These are phyloP conservation scores for Neonectria ditissima DNA, from an alignment of 2,329 filamentous ascomycete species.

Conservation along the genomic window DNA sequence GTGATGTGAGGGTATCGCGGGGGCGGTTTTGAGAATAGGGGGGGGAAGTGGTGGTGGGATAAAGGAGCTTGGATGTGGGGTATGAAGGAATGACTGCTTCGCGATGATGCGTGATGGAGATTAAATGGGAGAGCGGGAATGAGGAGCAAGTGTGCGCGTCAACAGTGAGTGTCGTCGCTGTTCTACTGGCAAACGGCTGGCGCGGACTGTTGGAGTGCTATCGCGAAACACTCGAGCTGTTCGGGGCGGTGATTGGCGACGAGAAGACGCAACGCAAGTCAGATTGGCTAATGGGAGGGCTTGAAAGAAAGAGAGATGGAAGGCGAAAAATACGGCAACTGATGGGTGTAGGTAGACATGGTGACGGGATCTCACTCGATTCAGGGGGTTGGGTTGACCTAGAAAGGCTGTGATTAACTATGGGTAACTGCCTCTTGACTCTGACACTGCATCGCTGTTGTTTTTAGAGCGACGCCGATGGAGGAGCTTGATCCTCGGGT, in stretches of 20 bases:
- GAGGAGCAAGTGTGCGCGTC: neutral
- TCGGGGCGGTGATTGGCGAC: neutral
- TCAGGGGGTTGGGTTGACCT: neutral
- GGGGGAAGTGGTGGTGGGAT: neutral
- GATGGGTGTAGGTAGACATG: neutral
- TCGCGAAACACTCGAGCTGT: neutral
- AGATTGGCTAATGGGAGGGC: neutral
- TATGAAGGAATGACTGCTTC: no score
- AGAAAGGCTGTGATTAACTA: neutral
- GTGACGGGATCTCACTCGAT: neutral
- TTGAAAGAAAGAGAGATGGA: neutral
- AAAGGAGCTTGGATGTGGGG: no score
- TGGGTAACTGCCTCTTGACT: no score
- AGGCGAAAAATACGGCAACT: no score
- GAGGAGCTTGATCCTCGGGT: neutral
- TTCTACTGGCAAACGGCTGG: neutral
- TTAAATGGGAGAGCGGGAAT: neutral
- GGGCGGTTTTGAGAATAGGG: neutral
- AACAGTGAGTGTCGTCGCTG: neutral
- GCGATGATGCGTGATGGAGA: neutral
- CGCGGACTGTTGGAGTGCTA: neutral
- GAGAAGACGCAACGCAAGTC: neutral
- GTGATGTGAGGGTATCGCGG: neutral
- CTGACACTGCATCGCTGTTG: neutral
- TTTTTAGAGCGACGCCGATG: no score